These are phyloP conservation scores for Euryodendron excelsum DNA, from an alignment of 148 eudicot species.

Conservation along the genomic window DNA sequence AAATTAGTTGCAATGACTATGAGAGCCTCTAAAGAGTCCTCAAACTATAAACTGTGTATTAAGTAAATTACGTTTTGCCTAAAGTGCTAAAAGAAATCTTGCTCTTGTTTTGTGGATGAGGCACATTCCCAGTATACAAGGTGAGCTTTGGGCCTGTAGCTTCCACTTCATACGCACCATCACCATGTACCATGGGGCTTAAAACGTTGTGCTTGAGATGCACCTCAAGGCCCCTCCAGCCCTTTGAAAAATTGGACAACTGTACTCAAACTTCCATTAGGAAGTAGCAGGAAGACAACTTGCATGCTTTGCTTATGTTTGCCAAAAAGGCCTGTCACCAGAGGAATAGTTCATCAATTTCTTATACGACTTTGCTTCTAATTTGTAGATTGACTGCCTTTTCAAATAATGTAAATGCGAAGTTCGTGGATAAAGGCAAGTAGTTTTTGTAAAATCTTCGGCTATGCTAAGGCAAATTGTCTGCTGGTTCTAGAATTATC, in stretches of 20 bases:
- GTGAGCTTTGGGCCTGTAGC: background rate
- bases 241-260: background rate
- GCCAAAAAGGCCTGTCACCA: background rate
- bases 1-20: no score
- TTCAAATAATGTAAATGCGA: background rate
- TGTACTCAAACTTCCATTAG: background rate
- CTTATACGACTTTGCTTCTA: background rate
- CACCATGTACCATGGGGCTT: background rate
- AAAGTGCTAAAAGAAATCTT: background rate
- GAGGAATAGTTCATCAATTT: background rate
- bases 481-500: background rate
- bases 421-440: background rate
- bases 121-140: no score
- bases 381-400: background rate
- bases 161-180: background rate
- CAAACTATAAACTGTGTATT: background rate
- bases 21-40: no score
- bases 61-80: background rate
- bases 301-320: background rate
- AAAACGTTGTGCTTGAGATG: background rate
- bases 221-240: no score
- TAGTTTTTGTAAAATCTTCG: background rate
- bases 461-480: no score
- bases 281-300: background rate
- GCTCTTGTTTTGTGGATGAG: background rate